These are phyloP conservation scores for Calocybe cyanea DNA, from an alignment of 768 basidiomycete species.

Conservation along the genomic window DNA sequence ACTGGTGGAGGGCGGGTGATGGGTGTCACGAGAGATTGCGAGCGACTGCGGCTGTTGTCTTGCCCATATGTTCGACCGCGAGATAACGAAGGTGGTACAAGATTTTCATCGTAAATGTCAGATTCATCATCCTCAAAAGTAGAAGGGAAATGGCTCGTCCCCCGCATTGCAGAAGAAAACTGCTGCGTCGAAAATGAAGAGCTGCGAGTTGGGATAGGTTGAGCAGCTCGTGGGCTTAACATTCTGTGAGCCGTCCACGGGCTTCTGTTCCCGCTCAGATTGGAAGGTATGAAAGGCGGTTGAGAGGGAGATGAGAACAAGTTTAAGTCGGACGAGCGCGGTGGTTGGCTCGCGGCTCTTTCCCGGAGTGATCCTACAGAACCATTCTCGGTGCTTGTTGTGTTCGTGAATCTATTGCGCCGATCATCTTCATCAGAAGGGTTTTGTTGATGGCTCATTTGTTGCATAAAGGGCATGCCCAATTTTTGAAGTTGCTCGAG, in stretches of 20 bases:
- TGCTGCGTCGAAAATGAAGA: constrained; percentile 64
- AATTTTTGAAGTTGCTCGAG: constrained; percentile 19
- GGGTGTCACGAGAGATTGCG: constrained; percentile 68
- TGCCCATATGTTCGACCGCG: constrained; percentile 59
- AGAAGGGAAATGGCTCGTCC: constrained; percentile 57
- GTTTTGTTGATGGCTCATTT: constrained; percentile 26
- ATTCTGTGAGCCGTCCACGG: constrained; percentile 46
- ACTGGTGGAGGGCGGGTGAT: constrained; percentile 50
- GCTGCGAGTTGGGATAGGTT: constrained; percentile 60
- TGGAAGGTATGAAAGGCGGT: constrained; percentile 49
- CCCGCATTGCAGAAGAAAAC: constrained; percentile 65
- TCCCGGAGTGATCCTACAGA: constrained; percentile 47
- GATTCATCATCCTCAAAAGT: constrained; percentile 83
- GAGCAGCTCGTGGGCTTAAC: constrained; percentile 37
- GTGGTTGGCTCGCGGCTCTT: constrained; percentile 70
- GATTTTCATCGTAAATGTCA: constrained; percentile 61
- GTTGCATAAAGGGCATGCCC: constrained; percentile 25
- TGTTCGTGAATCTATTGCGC: constrained; percentile 52
- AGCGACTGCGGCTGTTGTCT: constrained; percentile 69
- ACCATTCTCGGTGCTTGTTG: constrained; percentile 36
- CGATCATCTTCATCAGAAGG: constrained; percentile 53
- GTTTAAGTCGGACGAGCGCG: constrained; percentile 43
- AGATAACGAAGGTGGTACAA: constrained; percentile 39
- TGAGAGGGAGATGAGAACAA: constrained; percentile 51
- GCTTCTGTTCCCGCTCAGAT: constrained; percentile 36